Evolutionary conservation across 768 basidiomycete species (phyloP), one percentile per base, ranked within the genome.

Genomic region (Boletus patriciae): DNA sequence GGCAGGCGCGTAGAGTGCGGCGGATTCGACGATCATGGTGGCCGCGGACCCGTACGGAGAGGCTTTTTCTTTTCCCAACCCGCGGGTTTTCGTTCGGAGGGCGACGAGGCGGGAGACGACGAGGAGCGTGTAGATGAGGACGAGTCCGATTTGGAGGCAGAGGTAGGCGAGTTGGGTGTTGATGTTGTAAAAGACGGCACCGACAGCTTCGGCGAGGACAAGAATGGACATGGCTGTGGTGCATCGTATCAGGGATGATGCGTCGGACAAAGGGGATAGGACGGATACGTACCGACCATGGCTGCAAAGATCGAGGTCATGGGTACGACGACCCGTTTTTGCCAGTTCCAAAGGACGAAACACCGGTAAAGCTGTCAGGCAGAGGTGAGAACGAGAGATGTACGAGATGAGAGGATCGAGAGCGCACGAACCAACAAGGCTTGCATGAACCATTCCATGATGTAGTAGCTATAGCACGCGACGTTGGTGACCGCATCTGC

Each of bases 21-120:
- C 72, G 11, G 71, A 73, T 50, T 78, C 76, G 56, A 78, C 57
- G 21, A 76, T 48, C 68, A 77, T 74, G 25, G 64, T 53, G 2
- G 61, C 48, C 0, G 73, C 63, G 5, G 54, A 58, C 16, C 67
- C 59, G 52, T 76, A 77, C 11, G 55, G 50, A n/a, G 48, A 52
- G 21, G 62, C 10, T 25, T 65, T 48, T 43, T 61, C 54, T n/a
- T n/a, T n/a, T n/a, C n/a, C n/a, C 5, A 21, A 50, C 33, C 57
- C 73, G 4, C 67, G 48, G 15, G 47, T 59, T 18, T 54, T 58
- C 4, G 10, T 40, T 21, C 70, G 68, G 29, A 64, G 31, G 18
- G 51, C 6, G 6, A 67, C 53, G 4, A 78, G 63, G 13, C 73
- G 74, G 2, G 45, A 50, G 0, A 55, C 63, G 45, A 77, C 71